Conservation (phyloP, 345 rosid genomes). For the Moricandia moricandioides region DNA sequence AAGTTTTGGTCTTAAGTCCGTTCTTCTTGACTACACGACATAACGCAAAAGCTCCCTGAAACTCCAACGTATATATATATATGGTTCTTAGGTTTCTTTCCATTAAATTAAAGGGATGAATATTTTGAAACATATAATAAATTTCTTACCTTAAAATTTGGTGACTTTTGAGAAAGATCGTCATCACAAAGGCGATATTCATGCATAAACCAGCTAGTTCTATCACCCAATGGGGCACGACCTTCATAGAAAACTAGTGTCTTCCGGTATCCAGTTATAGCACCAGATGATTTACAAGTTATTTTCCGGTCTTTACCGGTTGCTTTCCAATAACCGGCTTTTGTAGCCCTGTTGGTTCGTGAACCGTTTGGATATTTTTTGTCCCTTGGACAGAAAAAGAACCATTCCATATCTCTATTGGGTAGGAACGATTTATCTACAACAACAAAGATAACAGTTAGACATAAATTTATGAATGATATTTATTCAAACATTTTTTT, state of each 20-base stretch:
- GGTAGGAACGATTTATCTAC: slow-evolving; percentile 87
- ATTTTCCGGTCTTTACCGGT: slow-evolving; percentile 38
- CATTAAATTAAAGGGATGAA: background rate
- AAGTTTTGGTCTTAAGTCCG: slow-evolving; percentile 45
- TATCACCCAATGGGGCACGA: slow-evolving; percentile 32
- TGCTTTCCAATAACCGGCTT: slow-evolving; percentile 38
- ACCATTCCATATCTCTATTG: slow-evolving; percentile 71
- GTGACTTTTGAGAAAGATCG: slow-evolving; percentile 44
- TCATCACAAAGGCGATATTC: slow-evolving; percentile 32
- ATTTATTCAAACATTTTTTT: background rate
- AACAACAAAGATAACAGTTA: background rate
- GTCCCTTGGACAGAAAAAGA: slow-evolving; percentile 36
- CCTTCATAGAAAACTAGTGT: slow-evolving; percentile 36
- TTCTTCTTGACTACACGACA: slow-evolving; percentile 75
- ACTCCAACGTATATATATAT: background rate
- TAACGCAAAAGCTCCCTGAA: slow-evolving; percentile 71
- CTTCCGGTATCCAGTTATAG: slow-evolving; percentile 25
- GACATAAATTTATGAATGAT: background rate
- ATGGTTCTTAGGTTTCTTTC: background rate
- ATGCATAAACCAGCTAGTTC: slow-evolving; percentile 37
- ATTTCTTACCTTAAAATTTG: slow-evolving; percentile 47
- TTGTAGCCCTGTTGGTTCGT: slow-evolving; percentile 36
- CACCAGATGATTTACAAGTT: slow-evolving; percentile 35
- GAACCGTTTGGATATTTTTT: slow-evolving; percentile 33
- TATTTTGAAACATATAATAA: background rate